These are phyloP conservation scores for Melampsora larici-populina DNA, from an alignment of 1,284 basidiomycete species.

Conservation along the genomic window DNA sequence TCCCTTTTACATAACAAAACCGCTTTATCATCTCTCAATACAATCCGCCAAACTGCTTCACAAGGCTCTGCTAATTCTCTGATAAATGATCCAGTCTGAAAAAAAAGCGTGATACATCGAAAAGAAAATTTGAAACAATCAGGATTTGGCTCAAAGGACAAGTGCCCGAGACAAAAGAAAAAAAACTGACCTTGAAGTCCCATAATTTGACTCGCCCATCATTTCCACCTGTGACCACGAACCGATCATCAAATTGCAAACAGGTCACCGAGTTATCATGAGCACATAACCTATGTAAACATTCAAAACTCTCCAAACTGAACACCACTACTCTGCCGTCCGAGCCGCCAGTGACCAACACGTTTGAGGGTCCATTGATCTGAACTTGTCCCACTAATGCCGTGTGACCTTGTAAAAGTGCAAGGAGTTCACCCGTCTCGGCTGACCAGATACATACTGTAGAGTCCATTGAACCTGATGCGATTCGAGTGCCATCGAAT, in stretches of 20 bases:
- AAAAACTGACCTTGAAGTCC: conserved; percentile 54
- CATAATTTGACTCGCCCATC: conserved; percentile 87
- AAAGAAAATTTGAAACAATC: conserved; percentile 7
- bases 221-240: conserved; percentile 66
- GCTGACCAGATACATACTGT: conserved; percentile 87
- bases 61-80: conserved; percentile 71
- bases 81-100: conserved; percentile 66
- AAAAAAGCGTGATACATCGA: too few relatives aligned
- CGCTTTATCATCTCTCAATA: conserved; percentile 70
- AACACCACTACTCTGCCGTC: conserved; percentile 92
- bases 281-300: conserved; percentile 59
- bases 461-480: conserved; percentile 84
- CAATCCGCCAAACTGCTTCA: conserved; percentile 84
- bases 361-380: conserved; percentile 62
- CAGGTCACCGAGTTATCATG: conserved; percentile 90
- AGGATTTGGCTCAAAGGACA: neutral
- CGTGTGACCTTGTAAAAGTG: conserved; percentile 86
- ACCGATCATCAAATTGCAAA: conserved; percentile 75
- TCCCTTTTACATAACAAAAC: conserved; percentile 77
- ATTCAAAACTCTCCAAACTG: conserved; percentile 63
- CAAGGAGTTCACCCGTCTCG: conserved; percentile 71
- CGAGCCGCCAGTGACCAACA: conserved; percentile 84
- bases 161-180: neutral
- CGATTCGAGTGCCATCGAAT: conserved; percentile 80
- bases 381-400: conserved; percentile 91